Base-by-base conservation (phyloP, 2,329 filamentous ascomycete species). In the Trichocomaceae sp. region DNA sequence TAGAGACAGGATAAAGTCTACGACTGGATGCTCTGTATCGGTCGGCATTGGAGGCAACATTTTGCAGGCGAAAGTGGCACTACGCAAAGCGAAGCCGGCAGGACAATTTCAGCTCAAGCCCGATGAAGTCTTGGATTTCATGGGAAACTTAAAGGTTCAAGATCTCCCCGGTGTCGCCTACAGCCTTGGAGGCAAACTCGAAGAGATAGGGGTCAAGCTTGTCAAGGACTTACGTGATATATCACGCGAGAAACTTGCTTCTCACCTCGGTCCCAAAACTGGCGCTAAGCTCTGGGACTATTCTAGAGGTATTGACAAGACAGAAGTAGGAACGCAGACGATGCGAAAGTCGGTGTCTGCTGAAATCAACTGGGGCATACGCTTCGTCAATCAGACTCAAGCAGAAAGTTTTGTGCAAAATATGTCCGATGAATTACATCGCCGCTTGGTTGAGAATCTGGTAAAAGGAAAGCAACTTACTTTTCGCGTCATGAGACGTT, bases 291-390 rank as follows among this genome's bases (percentile, higher is more conserved):
- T 99, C 0, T 92, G 86, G 79, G 90, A 96, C 50, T 97, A 95
- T 69, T 81, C 92, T 20, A 83, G 90, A 5, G 93, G 93, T 2
- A 89, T 97, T 48, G 93, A 99, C 70, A 81, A 79, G 49, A 79
- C 83, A 1, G 90, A 96, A 69, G 89, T 97, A 5, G 92, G 91
- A 31, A 87, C 92, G 55, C 87, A 95, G 64, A 83, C 86, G 0
- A 77, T 89, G 15, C 84, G 93, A 52, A 99, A 97, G 67, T 97
- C 92, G 0, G 90, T 99, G 0, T 97, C 93, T 1, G 92, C 92
- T 1, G 93, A 99, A 68, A 90, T 99, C 59, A 99, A 93, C 64
- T 99, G 93, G 93, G 93, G 95, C 2, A 95, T 99, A 54, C 85
- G 93, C 5, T 99, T 99, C 67, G 83, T 93, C 61, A 95, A 81